Base-by-base conservation (phyloP, 306 rosid species). In the Senna tora region DNA sequence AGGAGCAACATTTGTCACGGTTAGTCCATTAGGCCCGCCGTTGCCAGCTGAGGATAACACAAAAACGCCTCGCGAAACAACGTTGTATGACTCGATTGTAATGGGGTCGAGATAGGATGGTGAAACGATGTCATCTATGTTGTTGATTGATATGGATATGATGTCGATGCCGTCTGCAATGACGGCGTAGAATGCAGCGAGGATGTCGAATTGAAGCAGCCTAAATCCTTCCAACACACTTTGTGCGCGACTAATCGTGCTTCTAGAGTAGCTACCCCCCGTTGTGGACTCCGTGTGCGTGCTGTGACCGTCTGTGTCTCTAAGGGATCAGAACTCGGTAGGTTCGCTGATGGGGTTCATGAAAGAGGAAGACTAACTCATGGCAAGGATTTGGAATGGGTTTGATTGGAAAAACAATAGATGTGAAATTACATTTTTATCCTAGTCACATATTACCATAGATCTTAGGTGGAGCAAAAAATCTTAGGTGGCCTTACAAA, bases 291-390 rank as follows among this genome's bases (percentile, higher is more conserved):
- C 98, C 3, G 98, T 93, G 77, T 93, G 98, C 7, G 96, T 90
- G 5, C 98, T 97, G 38, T 93, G 98, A 2, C 98, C 98, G 47
- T 93, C 98, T 16, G 97, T 90, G 22, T 90, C 98, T 45, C 98
- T 82, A 10, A 97, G 96, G 0, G 98, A 93, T 16, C 97, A 82
- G 16, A 71, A 93, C 62, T 93, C 97, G 1, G 84, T 64, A 0
- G 98, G 88, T 22, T 86, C 92, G 71, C 90, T 93, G 50, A 87
- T 79, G 0, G 86, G 84, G 0, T 79, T 64, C 0, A 87, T 36
- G n/a, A n/a, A n/a, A n/a, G n/a, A n/a, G n/a, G n/a, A n/a, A n/a
- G n/a, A n/a, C n/a, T n/a, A n/a, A n/a, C n/a, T n/a, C n/a, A n/a
- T n/a, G n/a, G n/a, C n/a, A n/a, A n/a, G n/a, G n/a, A n/a, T n/a